Evolutionary conservation across 2,329 filamentous ascomycete species (phyloP).

Genomic region (Conoideocrella luteorostrata): DNA sequence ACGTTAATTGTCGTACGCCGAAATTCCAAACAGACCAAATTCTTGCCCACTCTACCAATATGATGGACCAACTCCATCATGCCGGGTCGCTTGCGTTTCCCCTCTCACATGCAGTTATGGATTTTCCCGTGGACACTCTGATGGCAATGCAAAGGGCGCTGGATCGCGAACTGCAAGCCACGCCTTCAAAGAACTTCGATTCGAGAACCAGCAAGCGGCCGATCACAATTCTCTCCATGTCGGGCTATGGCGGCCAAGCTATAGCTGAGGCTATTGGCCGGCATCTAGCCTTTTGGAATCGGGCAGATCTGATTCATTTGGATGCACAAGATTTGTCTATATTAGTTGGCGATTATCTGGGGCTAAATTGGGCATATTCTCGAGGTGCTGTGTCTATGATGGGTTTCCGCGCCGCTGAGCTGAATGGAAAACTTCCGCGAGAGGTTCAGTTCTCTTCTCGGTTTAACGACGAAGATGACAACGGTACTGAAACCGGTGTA

Average conservation of each 20-base stretch:
- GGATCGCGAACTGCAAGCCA: slow-evolving; percentile 21
- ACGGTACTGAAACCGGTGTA: slow-evolving; percentile 25
- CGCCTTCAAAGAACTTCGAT: slow-evolving; percentile 23
- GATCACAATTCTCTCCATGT: slow-evolving; percentile 30
- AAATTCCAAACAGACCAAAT: slow-evolving; percentile 25
- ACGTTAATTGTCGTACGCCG: slow-evolving; percentile 23
- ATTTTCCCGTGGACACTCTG: slow-evolving; percentile 27
- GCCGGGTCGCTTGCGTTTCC: slow-evolving; percentile 26
- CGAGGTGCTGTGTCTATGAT: slow-evolving; percentile 46
- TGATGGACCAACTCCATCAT: slow-evolving; percentile 22
- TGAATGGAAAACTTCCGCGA: slow-evolving; percentile 47
- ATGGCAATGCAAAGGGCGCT: slow-evolving; percentile 22
- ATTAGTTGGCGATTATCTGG: slow-evolving; percentile 63
- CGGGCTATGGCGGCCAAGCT: slow-evolving; percentile 31
- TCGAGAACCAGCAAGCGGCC: slow-evolving; percentile 29
- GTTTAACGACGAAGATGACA: slow-evolving; percentile 27
- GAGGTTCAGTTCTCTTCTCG: slow-evolving; percentile 31
- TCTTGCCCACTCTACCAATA: slow-evolving; percentile 17
- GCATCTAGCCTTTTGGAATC: slow-evolving; percentile 53
- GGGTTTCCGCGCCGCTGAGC: slow-evolving; percentile 49
- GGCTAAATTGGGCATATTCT: slow-evolving; percentile 47
- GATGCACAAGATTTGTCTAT: slow-evolving; percentile 65
- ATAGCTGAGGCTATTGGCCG: slow-evolving; percentile 48
- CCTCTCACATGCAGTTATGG: slow-evolving; percentile 27
- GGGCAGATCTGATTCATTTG: slow-evolving; percentile 61